A percentile compares a stretch with the other conserved stretches of the same genome.
phyloP scores from a whole-genome alignment of 176 grass and related monocot species.

The Oryza punctata region DNA sequence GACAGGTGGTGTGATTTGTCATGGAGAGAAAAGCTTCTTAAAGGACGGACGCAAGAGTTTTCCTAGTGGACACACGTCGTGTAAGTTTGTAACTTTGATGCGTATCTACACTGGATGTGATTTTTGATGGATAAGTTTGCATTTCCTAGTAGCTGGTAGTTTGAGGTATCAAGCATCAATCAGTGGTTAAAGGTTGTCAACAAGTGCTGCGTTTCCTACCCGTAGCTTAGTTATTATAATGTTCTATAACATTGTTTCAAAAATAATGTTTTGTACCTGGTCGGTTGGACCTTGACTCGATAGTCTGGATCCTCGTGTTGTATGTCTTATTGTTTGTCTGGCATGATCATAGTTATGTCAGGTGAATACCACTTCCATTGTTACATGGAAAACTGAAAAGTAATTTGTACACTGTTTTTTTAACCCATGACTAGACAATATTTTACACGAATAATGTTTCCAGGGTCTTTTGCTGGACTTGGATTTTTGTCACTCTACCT shows the following conservation, averaged over 20 bases:
- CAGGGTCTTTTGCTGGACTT: conserved; percentile 92
- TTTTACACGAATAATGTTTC: conserved; percentile 17
- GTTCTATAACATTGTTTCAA: background rate
- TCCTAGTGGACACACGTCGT: conserved; percentile 93
- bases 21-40: conserved; percentile 56
- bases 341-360: background rate
- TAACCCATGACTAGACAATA: background rate
- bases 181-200: conserved; percentile 1
- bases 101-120: background rate
- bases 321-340: background rate
- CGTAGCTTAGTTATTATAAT: background rate
- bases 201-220: conserved; percentile 5
- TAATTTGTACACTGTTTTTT: background rate
- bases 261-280: background rate
- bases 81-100: conserved; percentile 47
- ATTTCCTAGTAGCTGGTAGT: conserved; percentile 12
- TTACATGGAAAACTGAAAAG: background rate
- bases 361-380: conserved; percentile 3
- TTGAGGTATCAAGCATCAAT: background rate
- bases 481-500: conserved; percentile 78
- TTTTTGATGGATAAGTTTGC: conserved; percentile 19
- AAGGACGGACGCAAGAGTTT: conserved; percentile 89
- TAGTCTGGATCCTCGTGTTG: background rate
- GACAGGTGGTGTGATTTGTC: conserved; percentile 75
- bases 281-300: background rate